phyloP scores from a whole-genome alignment of 805 yeast genomes.

The Wickerhamomyces pijperi region DNA sequence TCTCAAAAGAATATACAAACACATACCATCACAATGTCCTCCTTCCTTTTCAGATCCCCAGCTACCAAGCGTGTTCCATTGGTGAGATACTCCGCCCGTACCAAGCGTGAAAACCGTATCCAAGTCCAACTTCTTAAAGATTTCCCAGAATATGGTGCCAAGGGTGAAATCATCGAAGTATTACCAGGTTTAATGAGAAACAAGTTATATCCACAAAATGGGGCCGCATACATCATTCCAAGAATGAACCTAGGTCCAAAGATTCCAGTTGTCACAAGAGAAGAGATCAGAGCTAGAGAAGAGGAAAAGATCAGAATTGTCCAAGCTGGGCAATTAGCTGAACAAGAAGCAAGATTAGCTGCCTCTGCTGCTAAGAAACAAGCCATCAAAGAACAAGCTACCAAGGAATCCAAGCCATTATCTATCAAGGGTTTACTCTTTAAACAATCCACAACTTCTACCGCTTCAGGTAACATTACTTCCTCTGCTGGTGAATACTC shows the following conservation, averaged over 20 bases:
- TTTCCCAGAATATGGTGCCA: constrained; percentile 48
- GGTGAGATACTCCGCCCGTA: constrained; percentile 33
- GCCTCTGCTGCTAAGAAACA: neutral
- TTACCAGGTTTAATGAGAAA: constrained; percentile 79
- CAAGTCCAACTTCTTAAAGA: constrained; percentile 69
- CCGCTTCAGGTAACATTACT: neutral
- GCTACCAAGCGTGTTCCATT: constrained; percentile 15
- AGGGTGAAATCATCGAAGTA: constrained; percentile 67
- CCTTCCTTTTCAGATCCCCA: constrained; percentile 5
- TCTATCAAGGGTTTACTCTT: constrained; percentile 15
- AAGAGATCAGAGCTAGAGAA: constrained; percentile 1
- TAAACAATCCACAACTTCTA: constrained; percentile 7
- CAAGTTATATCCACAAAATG: constrained; percentile 54
- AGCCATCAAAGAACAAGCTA: neutral
- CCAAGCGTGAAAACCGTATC: constrained; percentile 43
- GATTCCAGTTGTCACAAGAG: constrained; percentile 17
- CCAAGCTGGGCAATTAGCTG: neutral
- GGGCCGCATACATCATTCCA: constrained; percentile 56
- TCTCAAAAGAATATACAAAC: too few species aligned
- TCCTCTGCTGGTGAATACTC: constrained; percentile 11
- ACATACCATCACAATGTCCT: neutral
- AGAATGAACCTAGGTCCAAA: constrained; percentile 14
- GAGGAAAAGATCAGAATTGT: constrained; percentile 2
- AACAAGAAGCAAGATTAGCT: neutral
- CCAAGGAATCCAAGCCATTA: constrained; percentile 6